Percentiles rank a stretch among this genome's conserved stretches.
These are phyloP conservation scores for Pleurotus djamor DNA, from an alignment of 768 basidiomycete species.

Conservation along the genomic window DNA sequence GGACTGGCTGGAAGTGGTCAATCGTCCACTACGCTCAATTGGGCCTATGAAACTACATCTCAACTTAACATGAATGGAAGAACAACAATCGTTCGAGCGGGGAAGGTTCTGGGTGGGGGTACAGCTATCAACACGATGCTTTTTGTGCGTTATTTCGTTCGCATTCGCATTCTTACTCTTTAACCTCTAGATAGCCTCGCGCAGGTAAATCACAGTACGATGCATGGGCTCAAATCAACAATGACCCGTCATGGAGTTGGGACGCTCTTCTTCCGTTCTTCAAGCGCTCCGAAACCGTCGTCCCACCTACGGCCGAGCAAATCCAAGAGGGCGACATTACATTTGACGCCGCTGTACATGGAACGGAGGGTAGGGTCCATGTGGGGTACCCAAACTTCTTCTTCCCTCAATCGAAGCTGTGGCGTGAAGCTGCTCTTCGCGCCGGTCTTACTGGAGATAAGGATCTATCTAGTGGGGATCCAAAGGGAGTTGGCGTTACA, in stretches of 20 bases:
- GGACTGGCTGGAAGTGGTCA: slow-evolving; percentile 25
- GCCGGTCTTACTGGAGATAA: slow-evolving; percentile 19
- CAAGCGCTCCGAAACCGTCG: slow-evolving; percentile 55
- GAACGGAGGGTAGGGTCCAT: slow-evolving; percentile 23
- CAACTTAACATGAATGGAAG: slow-evolving; percentile 40
- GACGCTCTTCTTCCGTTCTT: slow-evolving; percentile 39
- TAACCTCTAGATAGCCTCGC: slow-evolving; percentile 17
- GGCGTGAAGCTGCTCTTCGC: slow-evolving; percentile 17
- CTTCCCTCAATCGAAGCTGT: slow-evolving; percentile 24
- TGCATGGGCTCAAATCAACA: slow-evolving; percentile 25
- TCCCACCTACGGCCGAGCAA: slow-evolving; percentile 37
- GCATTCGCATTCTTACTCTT: not conserved
- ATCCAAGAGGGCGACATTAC: slow-evolving; percentile 16
- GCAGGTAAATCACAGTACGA: slow-evolving; percentile 31
- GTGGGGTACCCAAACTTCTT: slow-evolving; percentile 30
- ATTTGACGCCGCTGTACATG: slow-evolving; percentile 21
- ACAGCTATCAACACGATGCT: slow-evolving; percentile 54
- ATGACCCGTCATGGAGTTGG: slow-evolving; percentile 33
- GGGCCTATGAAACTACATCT: slow-evolving; percentile 44
- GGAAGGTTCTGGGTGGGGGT: slow-evolving; percentile 58
- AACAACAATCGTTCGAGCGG: slow-evolving; percentile 26
- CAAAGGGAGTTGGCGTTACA: slow-evolving; percentile 25
- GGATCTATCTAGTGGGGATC: slow-evolving; percentile 23
- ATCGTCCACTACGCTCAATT: slow-evolving; percentile 39
- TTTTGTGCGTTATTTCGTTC: slow-evolving; percentile 17